Base-by-base conservation (phyloP, 2,329 filamentous ascomycete genomes). In the Aureobasidium subglaciale region DNA sequence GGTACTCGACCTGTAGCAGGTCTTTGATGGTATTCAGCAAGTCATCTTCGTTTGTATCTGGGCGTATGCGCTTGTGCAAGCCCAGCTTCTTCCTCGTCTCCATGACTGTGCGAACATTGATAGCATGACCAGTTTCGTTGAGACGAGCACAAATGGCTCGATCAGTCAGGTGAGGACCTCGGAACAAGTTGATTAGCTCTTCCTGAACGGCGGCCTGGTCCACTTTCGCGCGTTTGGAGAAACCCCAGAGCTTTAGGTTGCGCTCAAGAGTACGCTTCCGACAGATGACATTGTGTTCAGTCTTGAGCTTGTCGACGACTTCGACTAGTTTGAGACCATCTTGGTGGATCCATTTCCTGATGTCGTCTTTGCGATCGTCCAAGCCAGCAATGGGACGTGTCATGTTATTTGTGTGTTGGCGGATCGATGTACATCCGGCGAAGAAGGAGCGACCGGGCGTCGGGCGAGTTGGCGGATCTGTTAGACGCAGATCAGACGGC, bases 251-350 rank as follows among this genome's bases (percentile, higher is more conserved):
- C 37, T 11, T 32, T 37, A 54, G 49, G 3, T 35, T 18, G 49
- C 49, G 49, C 29, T 54, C 49, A 9, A 42, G 37, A 1, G 49
- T 54, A 15, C 49, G 49, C 38, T 54, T 54, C 20, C 35, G 11
- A n/a, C 32, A 32, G 38, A 25, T 11, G 38, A 54, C 24, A 11
- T 54, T 54, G 49, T 42, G 38, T 41, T 54, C 37, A 27, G 27
- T 15, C 38, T 34, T 27, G 4, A 54, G 37, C 7, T 34, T 32
- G 4, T 22, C 49, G n/a, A 54, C 13, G 29, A 18, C 49, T 24
- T 41, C 8, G 9, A 16, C 6, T 3, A 54, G 2, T 2, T 22
- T 34, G 6, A 42, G 7, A 6, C n/a, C 29, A 18, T 54, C 27
- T 2, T 34, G 8, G 2, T 10, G 6, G 13, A 54, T 43, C 49